Evolutionary conservation across 2,329 filamentous ascomycete species (phyloP).

Genomic region (Phaeoacremonium minimum): DNA sequence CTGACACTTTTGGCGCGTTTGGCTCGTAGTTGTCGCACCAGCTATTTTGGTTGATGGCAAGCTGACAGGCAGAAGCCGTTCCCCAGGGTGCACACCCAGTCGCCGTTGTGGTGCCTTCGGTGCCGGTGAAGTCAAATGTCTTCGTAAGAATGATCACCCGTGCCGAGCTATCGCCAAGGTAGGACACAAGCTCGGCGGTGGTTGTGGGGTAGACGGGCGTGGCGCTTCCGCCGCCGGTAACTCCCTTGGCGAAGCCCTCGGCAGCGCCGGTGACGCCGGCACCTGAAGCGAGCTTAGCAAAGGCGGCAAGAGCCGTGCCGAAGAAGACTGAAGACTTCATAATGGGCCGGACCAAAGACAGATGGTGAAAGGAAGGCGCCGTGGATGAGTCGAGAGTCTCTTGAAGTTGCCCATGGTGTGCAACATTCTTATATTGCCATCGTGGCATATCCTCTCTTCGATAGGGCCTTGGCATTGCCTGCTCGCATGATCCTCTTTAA

Average conservation of each 20-base stretch:
- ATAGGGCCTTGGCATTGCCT: too few relatives aligned
- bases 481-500: too few relatives aligned
- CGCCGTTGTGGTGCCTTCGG: conserved; percentile 46
- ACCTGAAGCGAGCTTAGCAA: conserved; percentile 18
- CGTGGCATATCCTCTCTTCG: too few relatives aligned
- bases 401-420: too few relatives aligned
- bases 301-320: conserved; percentile 12
- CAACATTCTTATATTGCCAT: too few relatives aligned
- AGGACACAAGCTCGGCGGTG: conserved; percentile 52
- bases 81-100: conserved; percentile 57
- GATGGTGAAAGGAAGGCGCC: too few relatives aligned
- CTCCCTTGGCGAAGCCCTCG: conserved; percentile 41
- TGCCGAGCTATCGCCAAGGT: conserved; percentile 48
- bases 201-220: conserved; percentile 47
- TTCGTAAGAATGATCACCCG: conserved; percentile 56
- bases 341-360: too few relatives aligned
- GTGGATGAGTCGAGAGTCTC: too few relatives aligned
- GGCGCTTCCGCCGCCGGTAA: conserved; percentile 56
- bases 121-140: conserved; percentile 50
- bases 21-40: conserved; percentile 59
- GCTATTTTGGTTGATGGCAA: conserved; percentile 54
- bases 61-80: conserved; percentile 47
- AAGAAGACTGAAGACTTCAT: conserved; percentile 8
- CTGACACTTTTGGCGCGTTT: conserved; percentile 36
- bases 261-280: conserved; percentile 27